Conservation (phyloP, 768 basidiomycete genomes). For the Lanmaoa rubissima region DNA sequence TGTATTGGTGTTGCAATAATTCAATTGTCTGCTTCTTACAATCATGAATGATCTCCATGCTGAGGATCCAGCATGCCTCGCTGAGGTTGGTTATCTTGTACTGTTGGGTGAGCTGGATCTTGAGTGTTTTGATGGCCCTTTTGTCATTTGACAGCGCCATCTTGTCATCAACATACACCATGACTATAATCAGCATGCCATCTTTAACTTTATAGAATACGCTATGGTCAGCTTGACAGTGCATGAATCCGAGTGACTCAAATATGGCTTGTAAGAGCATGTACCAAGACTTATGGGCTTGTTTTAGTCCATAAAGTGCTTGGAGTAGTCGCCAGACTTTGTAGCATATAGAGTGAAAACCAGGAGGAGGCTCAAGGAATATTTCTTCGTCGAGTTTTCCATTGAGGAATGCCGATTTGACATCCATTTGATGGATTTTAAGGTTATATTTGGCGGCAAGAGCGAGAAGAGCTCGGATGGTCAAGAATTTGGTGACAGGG, state of each 20-base stretch:
- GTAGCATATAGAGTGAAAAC: background rate
- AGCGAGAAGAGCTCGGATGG: background rate
- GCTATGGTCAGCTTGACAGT: background rate
- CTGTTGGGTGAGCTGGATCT: too few species aligned
- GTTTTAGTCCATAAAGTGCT: slow-evolving; percentile 4
- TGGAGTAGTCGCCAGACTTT: background rate
- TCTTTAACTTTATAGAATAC: background rate
- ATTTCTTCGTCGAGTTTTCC: too few species aligned
- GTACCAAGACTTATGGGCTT: background rate
- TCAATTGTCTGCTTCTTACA: too few species aligned
- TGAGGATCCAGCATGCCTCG: too few species aligned
- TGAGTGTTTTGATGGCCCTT: too few species aligned
- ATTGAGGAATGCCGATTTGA: slow-evolving; percentile 27
- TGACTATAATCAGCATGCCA: too few species aligned
- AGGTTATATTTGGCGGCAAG: slow-evolving; percentile 1
- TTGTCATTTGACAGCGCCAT: too few species aligned
- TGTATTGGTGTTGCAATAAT: too few species aligned
- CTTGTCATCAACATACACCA: too few species aligned
- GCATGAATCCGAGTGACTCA: background rate
- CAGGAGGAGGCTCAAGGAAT: slow-evolving; percentile 27
- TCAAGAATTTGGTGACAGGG: background rate
- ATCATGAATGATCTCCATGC: too few species aligned
- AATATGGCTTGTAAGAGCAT: background rate
- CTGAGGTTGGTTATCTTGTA: too few species aligned
- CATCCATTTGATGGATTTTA: slow-evolving; percentile 25